A percentile compares a stretch with the other conserved stretches of the same genome.
Evolutionary conservation across 768 basidiomycete species (phyloP).

Genomic region (Lactarius evosmus): DNA sequence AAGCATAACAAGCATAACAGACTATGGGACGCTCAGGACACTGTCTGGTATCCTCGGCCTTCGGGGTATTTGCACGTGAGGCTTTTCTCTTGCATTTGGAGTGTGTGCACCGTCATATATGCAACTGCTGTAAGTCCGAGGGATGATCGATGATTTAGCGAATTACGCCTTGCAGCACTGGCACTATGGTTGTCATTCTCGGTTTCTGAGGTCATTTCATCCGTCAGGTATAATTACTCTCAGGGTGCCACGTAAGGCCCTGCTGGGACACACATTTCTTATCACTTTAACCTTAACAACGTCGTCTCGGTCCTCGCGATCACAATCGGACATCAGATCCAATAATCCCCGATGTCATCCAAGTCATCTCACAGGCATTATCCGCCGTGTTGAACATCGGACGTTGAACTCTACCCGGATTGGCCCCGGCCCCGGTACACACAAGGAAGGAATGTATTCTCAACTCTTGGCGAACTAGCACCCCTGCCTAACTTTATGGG

Average conservation of each 20-base stretch:
- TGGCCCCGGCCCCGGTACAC: conserved; percentile 58
- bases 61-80: conserved; percentile 47
- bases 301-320: conserved; percentile 50
- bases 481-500: conserved; percentile 39
- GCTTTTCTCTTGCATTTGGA: conserved; percentile 63
- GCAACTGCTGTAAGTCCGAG: neutral
- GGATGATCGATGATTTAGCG: neutral
- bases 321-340: conserved; percentile 57
- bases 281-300: conserved; percentile 63
- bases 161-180: conserved; percentile 35
- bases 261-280: conserved; percentile 57
- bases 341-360: conserved; percentile 56
- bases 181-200: conserved; percentile 72
- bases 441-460: conserved; percentile 45
- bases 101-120: conserved; percentile 51
- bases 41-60: conserved; percentile 31
- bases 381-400: no score
- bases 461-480: neutral
- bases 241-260: conserved; percentile 52
- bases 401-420: conserved; percentile 61
- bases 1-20: conserved; percentile 10
- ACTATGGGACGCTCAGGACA: conserved; percentile 25
- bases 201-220: conserved; percentile 32
- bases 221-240: conserved; percentile 55
- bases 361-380: conserved; percentile 49